Base-by-base conservation (phyloP, 495 filamentous ascomycete genomes). In the Rhypophila decipiens region DNA sequence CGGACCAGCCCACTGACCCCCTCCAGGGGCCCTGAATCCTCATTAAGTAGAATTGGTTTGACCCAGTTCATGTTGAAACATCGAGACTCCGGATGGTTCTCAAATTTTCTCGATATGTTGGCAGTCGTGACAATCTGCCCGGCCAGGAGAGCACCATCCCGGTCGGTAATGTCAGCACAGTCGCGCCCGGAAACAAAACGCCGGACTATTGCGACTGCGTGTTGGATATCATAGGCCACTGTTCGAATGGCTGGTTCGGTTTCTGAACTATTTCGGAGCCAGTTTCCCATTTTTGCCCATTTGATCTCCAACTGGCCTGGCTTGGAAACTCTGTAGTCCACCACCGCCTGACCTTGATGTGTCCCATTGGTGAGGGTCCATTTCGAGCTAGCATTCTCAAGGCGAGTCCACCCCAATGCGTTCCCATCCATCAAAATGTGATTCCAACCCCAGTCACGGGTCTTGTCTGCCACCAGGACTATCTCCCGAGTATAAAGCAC, bases 271-370 rank as follows among this genome's bases (percentile, higher is more conserved):
- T 36, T 31, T 24, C 24, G 3, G 10, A 36, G 38, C 41, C 39
- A 36, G 22, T 13, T 37, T 5, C 39, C 47, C 13, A 2, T 49
- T 24, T 49, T 31, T 4, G 39, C 39, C 38, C 39, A 49, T 11
- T 24, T 39, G 8, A 49, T 24, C 4, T 43, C 5, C 4, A 49
- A 2, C 3, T 12, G 5, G 2, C 39, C 39, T 11, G 11, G 9
- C 4, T 22, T 19, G 27, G 40, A 15, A 8, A 43, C 23, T 31
- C 23, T 43, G 40, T 43, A 43, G 22, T 43, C 40, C 5, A 31
- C 13, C 9, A 31, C 24, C 1, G 17, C 40, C 38, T n/a, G n/a
- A n/a, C n/a, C 18, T 21, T 22, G 18, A 8, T 1, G 7, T 40
- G 38, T n/a, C n/a, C n/a, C n/a, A n/a, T n/a, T n/a, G n/a, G 8